Base-by-base conservation (phyloP, 371 early-diverging fungal species). In the Lichtheimia corymbifera region DNA sequence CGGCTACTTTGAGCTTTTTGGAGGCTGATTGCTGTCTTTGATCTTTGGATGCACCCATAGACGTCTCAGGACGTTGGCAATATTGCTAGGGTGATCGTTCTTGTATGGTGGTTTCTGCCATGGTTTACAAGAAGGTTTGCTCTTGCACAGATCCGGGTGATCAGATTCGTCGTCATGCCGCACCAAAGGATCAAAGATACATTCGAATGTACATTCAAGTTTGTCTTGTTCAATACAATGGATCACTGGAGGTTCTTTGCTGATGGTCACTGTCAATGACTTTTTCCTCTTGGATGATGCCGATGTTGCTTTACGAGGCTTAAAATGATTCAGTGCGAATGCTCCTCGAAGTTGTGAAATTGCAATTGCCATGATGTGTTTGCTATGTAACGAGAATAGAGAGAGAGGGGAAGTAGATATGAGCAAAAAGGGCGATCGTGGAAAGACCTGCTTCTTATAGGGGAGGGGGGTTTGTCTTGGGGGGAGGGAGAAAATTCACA, bases 111-210 rank as follows among this genome's bases (percentile, higher is more conserved):
- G 66, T 47, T 65, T 64, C 56, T 73, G 70, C 79, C 79, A 79
- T 35, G 76, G 74, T 43, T 79, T 71, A 4, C 44, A 28, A 1
- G 59, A 20, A 9, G 49, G 45, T n/a, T 63, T 65, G 28, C 55
- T 27, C 6, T 40, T 27, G 13, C 53, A 25, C 3, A 73, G 44
- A 61, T 73, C 77, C n/a, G 77, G 77, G 28, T 77, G 74, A 22
- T 77, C 77, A 45, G 72, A 65, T 68, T 77, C 77, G 12, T 73
- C 68, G 50, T 77, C 77, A 54, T 77, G 77, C 28, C 64, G 62
- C 0, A 77, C 77, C 30, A 59, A 51, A 4, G 77, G 77, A 63
- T 77, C 77, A 73, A 72, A 77, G 11, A 77, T 74, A 43, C 68
- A 77, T 43, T 77, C 77, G 51, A 71, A 70, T 1, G 67, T 56